Base-by-base conservation (phyloP, 257 asterid genomes). In the Hygrophila difformis region DNA sequence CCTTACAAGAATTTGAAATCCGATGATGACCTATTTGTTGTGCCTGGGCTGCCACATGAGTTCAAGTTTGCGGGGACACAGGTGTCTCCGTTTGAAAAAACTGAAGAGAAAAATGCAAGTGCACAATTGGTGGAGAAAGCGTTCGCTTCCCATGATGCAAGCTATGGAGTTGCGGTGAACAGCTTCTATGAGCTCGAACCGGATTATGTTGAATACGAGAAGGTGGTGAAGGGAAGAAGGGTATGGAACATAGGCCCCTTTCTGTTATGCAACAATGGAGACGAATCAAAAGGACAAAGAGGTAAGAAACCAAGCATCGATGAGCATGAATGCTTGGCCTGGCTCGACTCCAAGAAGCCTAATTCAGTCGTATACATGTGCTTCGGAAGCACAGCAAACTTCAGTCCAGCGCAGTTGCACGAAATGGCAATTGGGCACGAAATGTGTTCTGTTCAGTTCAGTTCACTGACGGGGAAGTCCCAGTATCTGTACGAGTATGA, bases 391-490 rank as follows among this genome's bases (percentile, higher is more conserved):
- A 42, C 22, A 16, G 56, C 70, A 0, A 56, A 29, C 0, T 76
- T 76, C 12, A 43, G 53, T 1, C 33, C 12, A 1, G 62, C 81
- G 0, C 96, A 86, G 31, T 12, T 85, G 16, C 83, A 56, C 0
- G 94, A 85, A 44, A 70, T 60, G 4, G 93, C 94, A 1, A 49
- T 44, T 11, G 92, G 84, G 39, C 73, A 78, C 0, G 92, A 82
- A n/a, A n/a, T n/a, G n/a, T n/a, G n/a, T n/a, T n/a, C n/a, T n/a
- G n/a, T n/a, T n/a, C n/a, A n/a, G n/a, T n/a, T n/a, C n/a, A n/a
- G n/a, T n/a, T n/a, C n/a, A n/a, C n/a, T n/a, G n/a, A n/a, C n/a
- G n/a, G n/a, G n/a, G n/a, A n/a, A n/a, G n/a, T n/a, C n/a, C n/a
- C n/a, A n/a, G n/a, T n/a, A n/a, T n/a, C n/a, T n/a, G n/a, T n/a